phyloP scores from a whole-genome alignment of 345 rosid species.

The Sonneratia caseolaris region DNA sequence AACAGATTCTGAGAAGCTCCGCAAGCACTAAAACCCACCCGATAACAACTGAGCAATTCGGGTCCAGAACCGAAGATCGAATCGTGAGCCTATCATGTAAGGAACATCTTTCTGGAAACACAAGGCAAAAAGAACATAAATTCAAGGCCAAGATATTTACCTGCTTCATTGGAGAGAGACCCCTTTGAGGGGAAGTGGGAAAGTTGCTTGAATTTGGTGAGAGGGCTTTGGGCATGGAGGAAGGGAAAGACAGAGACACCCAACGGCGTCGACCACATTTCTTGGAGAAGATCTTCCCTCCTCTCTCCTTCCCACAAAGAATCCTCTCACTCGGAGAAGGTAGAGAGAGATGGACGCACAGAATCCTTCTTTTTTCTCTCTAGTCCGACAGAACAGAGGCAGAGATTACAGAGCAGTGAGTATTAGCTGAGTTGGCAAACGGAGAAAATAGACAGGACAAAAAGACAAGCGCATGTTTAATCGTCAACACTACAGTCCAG shows the following conservation, averaged over 20 bases:
- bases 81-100: background rate
- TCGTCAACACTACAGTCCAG: background rate
- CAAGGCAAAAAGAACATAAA: background rate
- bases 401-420: background rate
- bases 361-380: background rate
- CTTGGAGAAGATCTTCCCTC: conserved; percentile 10
- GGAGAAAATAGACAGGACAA: background rate
- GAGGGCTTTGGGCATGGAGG: conserved; percentile 13
- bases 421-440: background rate
- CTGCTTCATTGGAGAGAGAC: conserved; percentile 30
- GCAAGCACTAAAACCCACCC: background rate
- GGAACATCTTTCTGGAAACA: background rate
- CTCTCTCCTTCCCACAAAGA: conserved; percentile 5
- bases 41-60: background rate
- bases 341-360: background rate
- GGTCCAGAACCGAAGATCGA: background rate
- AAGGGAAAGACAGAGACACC: conserved; percentile 44
- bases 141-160: conserved; percentile 14
- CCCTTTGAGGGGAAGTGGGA: conserved; percentile 20
- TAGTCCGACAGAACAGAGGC: background rate
- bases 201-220: conserved; percentile 24
- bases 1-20: background rate
- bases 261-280: conserved; percentile 66
- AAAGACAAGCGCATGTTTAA: background rate
- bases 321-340: conserved; percentile 10